A percentile compares a stretch with the other conserved stretches of the same genome.
These are phyloP conservation scores for Chlorella sp. DNA, from an alignment of 139 green algal species.

Conservation along the genomic window DNA sequence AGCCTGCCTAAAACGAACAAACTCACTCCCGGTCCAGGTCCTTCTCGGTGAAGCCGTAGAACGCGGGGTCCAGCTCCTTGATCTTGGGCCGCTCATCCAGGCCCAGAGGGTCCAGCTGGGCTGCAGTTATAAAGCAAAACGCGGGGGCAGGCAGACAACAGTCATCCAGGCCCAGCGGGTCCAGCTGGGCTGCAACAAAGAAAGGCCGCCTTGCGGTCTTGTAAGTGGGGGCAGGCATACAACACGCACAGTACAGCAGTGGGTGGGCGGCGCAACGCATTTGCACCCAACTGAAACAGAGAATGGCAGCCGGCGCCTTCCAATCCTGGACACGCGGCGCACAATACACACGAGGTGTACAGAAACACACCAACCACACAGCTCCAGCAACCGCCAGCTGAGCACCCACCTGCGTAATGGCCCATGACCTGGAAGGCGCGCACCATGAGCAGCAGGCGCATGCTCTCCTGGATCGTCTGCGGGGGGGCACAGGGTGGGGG, in stretches of 20 bases:
- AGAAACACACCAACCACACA: background rate
- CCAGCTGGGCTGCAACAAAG: background rate
- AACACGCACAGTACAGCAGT: too few relatives aligned
- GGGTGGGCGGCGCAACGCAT: too few relatives aligned
- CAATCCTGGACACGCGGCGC: too few relatives aligned
- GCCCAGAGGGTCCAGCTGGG: slow-evolving; percentile 92
- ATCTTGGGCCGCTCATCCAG: slow-evolving; percentile 67
- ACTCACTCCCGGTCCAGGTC: slow-evolving; percentile 96
- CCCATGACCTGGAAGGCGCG: slow-evolving; percentile 90
- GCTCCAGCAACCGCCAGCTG: background rate
- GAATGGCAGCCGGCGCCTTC: too few relatives aligned
- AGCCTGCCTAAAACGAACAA: too few relatives aligned
- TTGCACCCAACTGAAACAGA: too few relatives aligned
- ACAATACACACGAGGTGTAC: too few relatives aligned
- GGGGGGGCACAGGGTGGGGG: too few relatives aligned
- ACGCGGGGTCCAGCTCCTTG: slow-evolving; percentile 83
- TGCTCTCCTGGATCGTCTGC: slow-evolving; percentile 93
- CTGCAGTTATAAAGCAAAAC: slow-evolving; percentile 53
- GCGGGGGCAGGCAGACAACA: background rate
- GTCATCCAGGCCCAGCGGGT: background rate
- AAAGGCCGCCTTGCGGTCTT: too few relatives aligned
- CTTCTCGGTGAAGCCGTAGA: slow-evolving; percentile 93
- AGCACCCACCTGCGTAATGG: slow-evolving; percentile 22
- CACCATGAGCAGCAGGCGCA: slow-evolving; percentile 93
- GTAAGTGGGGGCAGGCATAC: too few relatives aligned